A percentile compares a stretch with the other conserved stretches of the same genome.
These are phyloP conservation scores for Murraya paniculata DNA, from an alignment of 345 rosid genomes.

Conservation along the genomic window DNA sequence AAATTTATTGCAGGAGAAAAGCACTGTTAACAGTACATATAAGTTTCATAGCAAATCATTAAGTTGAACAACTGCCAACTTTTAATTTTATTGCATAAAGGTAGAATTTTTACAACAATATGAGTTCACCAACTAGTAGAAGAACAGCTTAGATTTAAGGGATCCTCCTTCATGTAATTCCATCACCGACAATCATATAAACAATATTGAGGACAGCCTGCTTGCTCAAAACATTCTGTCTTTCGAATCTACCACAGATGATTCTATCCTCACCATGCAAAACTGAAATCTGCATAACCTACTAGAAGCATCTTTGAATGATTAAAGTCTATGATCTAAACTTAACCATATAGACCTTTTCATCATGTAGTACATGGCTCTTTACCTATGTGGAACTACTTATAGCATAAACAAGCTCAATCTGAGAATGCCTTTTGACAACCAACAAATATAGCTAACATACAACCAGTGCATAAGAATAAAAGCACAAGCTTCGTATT, in stretches of 20 bases:
- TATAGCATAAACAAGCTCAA: slow-evolving; percentile 14
- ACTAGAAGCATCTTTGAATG: slow-evolving; percentile 21
- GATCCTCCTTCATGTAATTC: slow-evolving; percentile 3
- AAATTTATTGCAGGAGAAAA: not conserved
- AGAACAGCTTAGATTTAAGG: not conserved
- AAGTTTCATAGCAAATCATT: not conserved
- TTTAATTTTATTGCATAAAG: slow-evolving; percentile 9
- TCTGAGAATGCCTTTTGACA: slow-evolving; percentile 9
- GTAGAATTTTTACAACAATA: slow-evolving; percentile 10
- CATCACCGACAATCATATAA: slow-evolving; percentile 9
- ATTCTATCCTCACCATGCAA: slow-evolving; percentile 4
- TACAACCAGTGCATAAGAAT: slow-evolving; percentile 17
- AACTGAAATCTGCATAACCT: slow-evolving; percentile 9
- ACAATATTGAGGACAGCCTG: not conserved
- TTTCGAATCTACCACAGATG: not conserved
- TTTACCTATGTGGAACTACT: slow-evolving; percentile 10
- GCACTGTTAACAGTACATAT: not conserved
- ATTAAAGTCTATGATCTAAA: slow-evolving; percentile 16
- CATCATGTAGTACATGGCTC: slow-evolving; percentile 7
- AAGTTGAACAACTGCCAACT: not conserved
- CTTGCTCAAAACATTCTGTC: slow-evolving; percentile 1
- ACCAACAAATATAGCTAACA: slow-evolving; percentile 8
- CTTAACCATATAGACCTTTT: slow-evolving; percentile 7
- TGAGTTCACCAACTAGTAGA: not conserved
- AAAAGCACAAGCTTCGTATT: slow-evolving; percentile 23